Evolutionary conservation across 2,329 filamentous ascomycete species (phyloP), one percentile per base, ranked within the genome.

Genomic region (Colletotrichum tropicale): DNA sequence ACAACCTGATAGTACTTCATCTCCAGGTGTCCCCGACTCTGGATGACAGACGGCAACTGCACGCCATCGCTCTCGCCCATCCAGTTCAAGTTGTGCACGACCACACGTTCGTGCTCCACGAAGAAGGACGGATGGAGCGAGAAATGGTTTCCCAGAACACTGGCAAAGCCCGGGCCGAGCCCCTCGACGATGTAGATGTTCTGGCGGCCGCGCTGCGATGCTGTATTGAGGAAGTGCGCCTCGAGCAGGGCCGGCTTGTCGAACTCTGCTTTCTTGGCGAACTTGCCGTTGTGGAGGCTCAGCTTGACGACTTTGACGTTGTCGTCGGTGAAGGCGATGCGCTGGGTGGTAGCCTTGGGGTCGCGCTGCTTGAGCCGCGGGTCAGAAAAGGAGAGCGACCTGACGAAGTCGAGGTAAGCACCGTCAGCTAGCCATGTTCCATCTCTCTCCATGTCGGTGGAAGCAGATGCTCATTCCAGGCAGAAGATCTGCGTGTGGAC

Each of bases 41-140:
- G 71, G 6, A 80, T 60, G 48, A 75, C 61, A 7, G 79, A 80
- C n/a, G 79, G 78, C 30, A 80, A 69, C 13, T 76, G 78, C 10
- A 78, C 43, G n/a, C 77, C 78, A 58, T 80, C 79, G 64, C 75
- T 80, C 66, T 80, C 79, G 12, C 79, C 77, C 30, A 66, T 65
- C 30, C 77, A 65, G 32, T 66, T 72, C n/a, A 74, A 66, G 64
- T 77, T 79, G 52, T 78, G 78, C 56, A 79, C 79, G n/a, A 79
- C 74, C 8, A 81, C 76, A 15, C 80, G 78, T 62, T 81, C 79
- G 13, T 81, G 79, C 66, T 81, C 79, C 13, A 81, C 70, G 56
- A 81, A 81, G 26, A 78, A 34, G 1, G 79, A 78, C 10, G 79
- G 80, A 26, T 80, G 80, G 15, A 81, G 61, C 8, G 66, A 68